Evolutionary conservation across 345 rosid species (phyloP).

Genomic region (Hevea brasiliensis): DNA sequence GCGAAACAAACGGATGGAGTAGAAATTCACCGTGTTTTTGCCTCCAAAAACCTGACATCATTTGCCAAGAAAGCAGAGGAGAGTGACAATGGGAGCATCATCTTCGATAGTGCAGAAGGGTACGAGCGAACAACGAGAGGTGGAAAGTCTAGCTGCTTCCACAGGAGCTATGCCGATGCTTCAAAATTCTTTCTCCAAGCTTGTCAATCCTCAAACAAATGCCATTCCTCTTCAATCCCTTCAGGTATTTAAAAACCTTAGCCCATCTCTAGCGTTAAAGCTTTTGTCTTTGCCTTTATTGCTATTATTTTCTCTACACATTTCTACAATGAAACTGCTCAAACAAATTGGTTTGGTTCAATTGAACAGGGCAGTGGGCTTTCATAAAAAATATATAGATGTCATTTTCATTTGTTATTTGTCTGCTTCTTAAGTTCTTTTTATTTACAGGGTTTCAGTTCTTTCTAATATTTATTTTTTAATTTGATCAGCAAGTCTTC

Average conservation of each 20-base stretch:
- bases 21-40: background rate
- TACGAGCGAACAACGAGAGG: conserved; percentile 52
- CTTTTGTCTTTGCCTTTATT: background rate
- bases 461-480: background rate
- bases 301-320: background rate
- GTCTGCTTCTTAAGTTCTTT: no score
- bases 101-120: conserved; percentile 54
- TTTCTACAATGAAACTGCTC: background rate
- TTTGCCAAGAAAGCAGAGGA: background rate
- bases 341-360: background rate
- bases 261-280: no score
- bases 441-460: background rate
- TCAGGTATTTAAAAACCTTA: conserved; percentile 42
- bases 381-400: background rate
- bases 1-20: background rate
- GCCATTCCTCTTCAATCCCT: conserved; percentile 50
- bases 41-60: background rate
- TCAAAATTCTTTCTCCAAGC: conserved; percentile 57
- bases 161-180: conserved; percentile 71
- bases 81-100: conserved; percentile 64
- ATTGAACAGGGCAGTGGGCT: background rate
- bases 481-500: conserved; percentile 60
- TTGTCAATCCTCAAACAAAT: conserved; percentile 55
- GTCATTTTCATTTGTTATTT: no score
- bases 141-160: conserved; percentile 70